Percentiles rank a stretch among this genome's conserved stretches.
Evolutionary conservation across 352 stramenopile genomes (phyloP).

Genomic region (Pythium dissotocum): DNA sequence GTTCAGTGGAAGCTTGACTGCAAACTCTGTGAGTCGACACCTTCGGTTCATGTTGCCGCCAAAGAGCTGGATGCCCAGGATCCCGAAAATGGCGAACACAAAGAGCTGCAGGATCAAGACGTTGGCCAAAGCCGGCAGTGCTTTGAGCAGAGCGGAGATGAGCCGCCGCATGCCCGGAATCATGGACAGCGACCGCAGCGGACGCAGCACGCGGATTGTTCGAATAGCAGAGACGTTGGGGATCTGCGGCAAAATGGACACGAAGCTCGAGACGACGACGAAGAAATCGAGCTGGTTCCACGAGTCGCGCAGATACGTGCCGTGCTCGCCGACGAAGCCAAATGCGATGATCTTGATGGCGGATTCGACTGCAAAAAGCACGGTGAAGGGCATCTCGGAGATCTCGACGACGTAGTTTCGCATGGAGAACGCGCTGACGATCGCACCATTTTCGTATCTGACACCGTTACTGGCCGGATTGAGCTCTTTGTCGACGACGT

Average conservation of each 20-base stretch:
- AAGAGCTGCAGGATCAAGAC: slow-evolving; percentile 91
- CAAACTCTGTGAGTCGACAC: slow-evolving; percentile 78
- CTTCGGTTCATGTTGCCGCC: slow-evolving; percentile 74
- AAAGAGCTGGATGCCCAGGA: slow-evolving; percentile 90
- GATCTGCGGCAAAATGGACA: slow-evolving; percentile 56
- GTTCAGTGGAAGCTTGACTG: slow-evolving; percentile 55
- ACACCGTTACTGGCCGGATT: slow-evolving; percentile 61
- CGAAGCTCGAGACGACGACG: slow-evolving; percentile 82
- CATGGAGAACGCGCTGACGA: slow-evolving; percentile 45
- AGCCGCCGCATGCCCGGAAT: slow-evolving; percentile 81
- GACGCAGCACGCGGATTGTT: slow-evolving; percentile 87
- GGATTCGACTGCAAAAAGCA: slow-evolving; percentile 87
- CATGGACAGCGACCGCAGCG: slow-evolving; percentile 86
- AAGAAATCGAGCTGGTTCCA: slow-evolving; percentile 94
- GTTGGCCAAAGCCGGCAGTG: slow-evolving; percentile 83
- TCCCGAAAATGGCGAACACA: slow-evolving; percentile 91
- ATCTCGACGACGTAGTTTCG: slow-evolving; percentile 64
- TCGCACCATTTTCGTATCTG: slow-evolving; percentile 33
- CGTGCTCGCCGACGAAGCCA: slow-evolving; percentile 58
- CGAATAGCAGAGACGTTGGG: slow-evolving; percentile 82
- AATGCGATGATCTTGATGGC: slow-evolving; percentile 91
- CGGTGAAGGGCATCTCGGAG: slow-evolving; percentile 85
- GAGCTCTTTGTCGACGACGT: slow-evolving; percentile 58
- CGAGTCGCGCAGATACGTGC: slow-evolving; percentile 78
- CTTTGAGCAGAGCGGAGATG: slow-evolving; percentile 84